phyloP scores from a whole-genome alignment of 306 rosid genomes.

The Cucumis melo region DNA sequence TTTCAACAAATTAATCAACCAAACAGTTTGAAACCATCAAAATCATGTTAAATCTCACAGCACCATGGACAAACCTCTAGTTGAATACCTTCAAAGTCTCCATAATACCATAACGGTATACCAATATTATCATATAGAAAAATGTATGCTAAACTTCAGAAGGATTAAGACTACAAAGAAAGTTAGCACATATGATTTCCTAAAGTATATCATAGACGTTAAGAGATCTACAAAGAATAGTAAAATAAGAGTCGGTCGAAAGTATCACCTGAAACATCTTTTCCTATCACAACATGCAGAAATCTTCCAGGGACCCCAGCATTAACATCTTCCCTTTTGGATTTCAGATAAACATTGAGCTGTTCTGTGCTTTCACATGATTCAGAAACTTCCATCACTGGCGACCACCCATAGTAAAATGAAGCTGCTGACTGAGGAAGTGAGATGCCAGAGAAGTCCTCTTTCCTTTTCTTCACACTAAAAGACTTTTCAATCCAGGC shows the following conservation, averaged over 20 bases:
- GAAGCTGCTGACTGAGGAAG: conserved; percentile 69
- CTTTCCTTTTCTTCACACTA: conserved; percentile 28
- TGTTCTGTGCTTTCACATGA: conserved; percentile 40
- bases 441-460: conserved; percentile 27
- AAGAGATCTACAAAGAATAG: background rate
- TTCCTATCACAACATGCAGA: conserved; percentile 53
- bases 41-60: background rate
- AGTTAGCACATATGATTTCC: background rate
- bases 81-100: background rate
- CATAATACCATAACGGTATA: background rate
- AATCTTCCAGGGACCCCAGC: conserved; percentile 67
- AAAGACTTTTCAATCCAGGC: conserved; percentile 27
- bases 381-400: conserved; percentile 50
- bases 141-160: background rate
- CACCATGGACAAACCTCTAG: background rate
- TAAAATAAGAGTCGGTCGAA: background rate
- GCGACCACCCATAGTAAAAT: conserved; percentile 49
- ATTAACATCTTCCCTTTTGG: conserved; percentile 50
- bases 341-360: conserved; percentile 54
- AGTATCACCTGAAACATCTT: conserved; percentile 49
- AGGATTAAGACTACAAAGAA: background rate
- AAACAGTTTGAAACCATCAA: background rate
- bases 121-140: background rate
- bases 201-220: background rate
- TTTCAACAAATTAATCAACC: background rate